These are phyloP conservation scores for Daldinia decipiens DNA, from an alignment of 495 filamentous ascomycete species.

Conservation along the genomic window DNA sequence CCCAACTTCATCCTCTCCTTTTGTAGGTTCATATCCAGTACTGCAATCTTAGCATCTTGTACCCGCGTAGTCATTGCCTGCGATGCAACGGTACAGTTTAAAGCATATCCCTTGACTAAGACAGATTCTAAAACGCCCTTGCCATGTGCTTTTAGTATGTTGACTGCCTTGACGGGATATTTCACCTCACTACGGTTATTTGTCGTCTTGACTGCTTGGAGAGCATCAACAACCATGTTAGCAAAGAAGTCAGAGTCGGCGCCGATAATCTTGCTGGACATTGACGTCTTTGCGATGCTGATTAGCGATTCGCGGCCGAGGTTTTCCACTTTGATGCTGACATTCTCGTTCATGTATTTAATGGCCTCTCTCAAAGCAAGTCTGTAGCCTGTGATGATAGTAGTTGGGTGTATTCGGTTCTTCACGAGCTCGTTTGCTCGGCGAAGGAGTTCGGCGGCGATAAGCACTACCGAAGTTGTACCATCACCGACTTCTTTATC, in stretches of 20 bases:
- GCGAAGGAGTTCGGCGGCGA: constrained; percentile 93
- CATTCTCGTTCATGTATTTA: constrained; percentile 98
- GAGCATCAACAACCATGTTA: constrained; percentile 95
- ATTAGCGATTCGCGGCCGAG: constrained; percentile 89
- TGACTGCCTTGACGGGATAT: constrained; percentile 99
- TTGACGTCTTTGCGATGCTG: constrained; percentile 97
- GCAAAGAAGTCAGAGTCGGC: constrained; percentile 96
- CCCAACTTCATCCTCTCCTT: constrained; percentile 99
- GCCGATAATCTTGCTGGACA: constrained; percentile 99
- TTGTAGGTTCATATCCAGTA: constrained; percentile 97
- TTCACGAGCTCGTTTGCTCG: constrained; percentile 98
- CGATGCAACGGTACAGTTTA: constrained; percentile 98
- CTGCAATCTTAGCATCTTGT: constrained; percentile 94
- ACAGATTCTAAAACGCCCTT: constrained; percentile 90
- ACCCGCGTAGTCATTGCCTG: constrained; percentile 97
- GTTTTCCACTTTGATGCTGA: constrained; percentile 91
- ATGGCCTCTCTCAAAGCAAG: constrained; percentile 95
- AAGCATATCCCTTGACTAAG: constrained; percentile 92
- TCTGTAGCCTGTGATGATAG: constrained; percentile 98
- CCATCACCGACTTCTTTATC: constrained; percentile 99
- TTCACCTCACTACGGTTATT: constrained; percentile 91
- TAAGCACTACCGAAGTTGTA: constrained; percentile 96
- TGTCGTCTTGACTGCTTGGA: constrained; percentile 91
- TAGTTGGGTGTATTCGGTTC: constrained; percentile 99
- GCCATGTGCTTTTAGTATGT: constrained; percentile 97